A percentile compares a stretch with the other conserved stretches of the same genome.
phyloP scores from a whole-genome alignment of 768 basidiomycete genomes.

The Tricholoma furcatifolium region DNA sequence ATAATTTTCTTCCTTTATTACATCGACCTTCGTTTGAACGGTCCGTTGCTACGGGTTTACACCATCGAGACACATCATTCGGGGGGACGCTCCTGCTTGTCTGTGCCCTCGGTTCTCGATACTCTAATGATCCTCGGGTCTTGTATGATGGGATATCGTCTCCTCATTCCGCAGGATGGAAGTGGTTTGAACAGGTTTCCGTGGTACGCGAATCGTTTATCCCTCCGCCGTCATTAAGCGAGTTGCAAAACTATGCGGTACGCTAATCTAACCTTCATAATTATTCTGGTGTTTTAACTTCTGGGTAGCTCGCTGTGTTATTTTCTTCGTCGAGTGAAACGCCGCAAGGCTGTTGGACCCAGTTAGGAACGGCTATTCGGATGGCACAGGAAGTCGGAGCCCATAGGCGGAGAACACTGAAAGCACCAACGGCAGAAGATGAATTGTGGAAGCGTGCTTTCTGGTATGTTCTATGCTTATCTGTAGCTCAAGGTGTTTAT shows the following conservation, averaged over 20 bases:
- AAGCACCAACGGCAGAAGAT: slow-evolving; percentile 47
- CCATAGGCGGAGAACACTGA: slow-evolving; percentile 44
- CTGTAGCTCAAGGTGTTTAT: neutral
- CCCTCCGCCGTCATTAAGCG: slow-evolving; percentile 60
- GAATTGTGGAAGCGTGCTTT: slow-evolving; percentile 77
- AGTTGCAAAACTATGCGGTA: slow-evolving; percentile 70
- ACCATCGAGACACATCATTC: slow-evolving; percentile 51
- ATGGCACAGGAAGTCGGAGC: slow-evolving; percentile 75
- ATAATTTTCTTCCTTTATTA: slow-evolving; percentile 61
- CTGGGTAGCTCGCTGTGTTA: slow-evolving; percentile 42
- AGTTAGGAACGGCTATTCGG: slow-evolving; percentile 67
- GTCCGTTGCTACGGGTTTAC: slow-evolving; percentile 45
- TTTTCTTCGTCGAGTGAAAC: slow-evolving; percentile 48
- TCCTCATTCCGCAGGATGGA: slow-evolving; percentile 54
- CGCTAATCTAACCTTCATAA: slow-evolving; percentile 25
- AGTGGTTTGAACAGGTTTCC: slow-evolving; percentile 65
- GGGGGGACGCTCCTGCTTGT: slow-evolving; percentile 53
- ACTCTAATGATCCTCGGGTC: slow-evolving; percentile 62
- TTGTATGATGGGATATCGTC: slow-evolving; percentile 43
- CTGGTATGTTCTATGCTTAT: slow-evolving; percentile 35
- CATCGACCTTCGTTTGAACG: slow-evolving; percentile 70
- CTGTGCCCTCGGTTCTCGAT: slow-evolving; percentile 65
- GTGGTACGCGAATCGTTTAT: slow-evolving; percentile 59
- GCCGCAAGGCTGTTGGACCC: slow-evolving; percentile 60
- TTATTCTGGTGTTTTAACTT: neutral